These are phyloP conservation scores for Backusella morwellensis DNA, from an alignment of 192 early-diverging fungal genomes.

Conservation along the genomic window DNA sequence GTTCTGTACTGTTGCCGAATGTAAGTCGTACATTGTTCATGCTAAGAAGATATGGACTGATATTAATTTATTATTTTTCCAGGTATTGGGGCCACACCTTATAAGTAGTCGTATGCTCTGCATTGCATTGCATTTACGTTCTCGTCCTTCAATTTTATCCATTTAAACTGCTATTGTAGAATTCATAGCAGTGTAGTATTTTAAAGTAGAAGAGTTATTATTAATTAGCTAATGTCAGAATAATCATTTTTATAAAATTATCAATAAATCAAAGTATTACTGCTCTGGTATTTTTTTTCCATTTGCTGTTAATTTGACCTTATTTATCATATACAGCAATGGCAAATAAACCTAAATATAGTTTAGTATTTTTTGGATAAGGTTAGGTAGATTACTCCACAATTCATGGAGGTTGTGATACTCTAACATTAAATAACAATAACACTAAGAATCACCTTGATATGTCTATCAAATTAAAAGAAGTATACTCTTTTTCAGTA, in stretches of 20 bases:
- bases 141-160: neutral
- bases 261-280: neutral
- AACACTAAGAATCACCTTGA: no score
- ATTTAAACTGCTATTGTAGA: neutral
- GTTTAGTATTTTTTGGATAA: no score
- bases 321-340: no score
- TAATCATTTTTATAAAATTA: neutral
- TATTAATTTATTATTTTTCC: neutral
- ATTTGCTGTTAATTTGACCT: no score
- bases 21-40: slow-evolving; percentile 9
- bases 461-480: no score
- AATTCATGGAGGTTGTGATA: no score
- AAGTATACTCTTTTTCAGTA: no score
- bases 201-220: neutral
- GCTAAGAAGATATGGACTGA: neutral
- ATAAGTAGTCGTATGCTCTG: neutral
- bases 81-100: neutral
- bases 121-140: neutral
- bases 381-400: no score
- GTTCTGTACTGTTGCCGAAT: slow-evolving; percentile 23
- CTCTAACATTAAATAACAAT: no score
- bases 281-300: neutral
- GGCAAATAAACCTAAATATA: no score
- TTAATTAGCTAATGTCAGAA: neutral
- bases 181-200: neutral